Conservation (phyloP, 176 grass and related monocot genomes). For the Luzula sylvatica region DNA sequence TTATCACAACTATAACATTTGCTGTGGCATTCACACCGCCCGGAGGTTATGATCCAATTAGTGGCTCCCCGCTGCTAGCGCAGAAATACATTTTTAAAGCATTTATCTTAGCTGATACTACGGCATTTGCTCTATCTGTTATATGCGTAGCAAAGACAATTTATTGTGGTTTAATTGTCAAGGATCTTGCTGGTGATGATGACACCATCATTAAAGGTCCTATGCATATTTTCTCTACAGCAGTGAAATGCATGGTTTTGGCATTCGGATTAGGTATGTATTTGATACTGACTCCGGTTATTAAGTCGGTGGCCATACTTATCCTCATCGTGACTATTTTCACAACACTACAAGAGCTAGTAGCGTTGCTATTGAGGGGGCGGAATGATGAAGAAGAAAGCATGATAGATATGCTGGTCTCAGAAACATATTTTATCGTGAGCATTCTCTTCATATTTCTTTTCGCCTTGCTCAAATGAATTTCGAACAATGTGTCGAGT, state of each 20-base stretch:
- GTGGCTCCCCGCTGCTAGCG: neutral
- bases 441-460: too few relatives aligned
- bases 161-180: too few relatives aligned
- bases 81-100: neutral
- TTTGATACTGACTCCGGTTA: neutral
- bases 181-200: too few relatives aligned
- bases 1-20: constrained; percentile 19
- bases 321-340: neutral
- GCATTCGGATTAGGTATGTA: neutral
- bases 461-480: too few relatives aligned
- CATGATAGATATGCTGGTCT: too few relatives aligned
- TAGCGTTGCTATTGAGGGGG: too few relatives aligned
- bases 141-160: neutral
- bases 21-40: constrained; percentile 18
- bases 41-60: neutral
- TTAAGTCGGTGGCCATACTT: neutral
- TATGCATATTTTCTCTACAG: neutral
- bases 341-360: too few relatives aligned
- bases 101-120: constrained; percentile 1
- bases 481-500: too few relatives aligned
- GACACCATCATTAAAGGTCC: too few relatives aligned
- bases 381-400: too few relatives aligned
- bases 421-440: too few relatives aligned
- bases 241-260: neutral
- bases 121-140: constrained; percentile 3